Conservation (phyloP, 2,329 filamentous ascomycete species). For the Atkinsonella hypoxylon region DNA sequence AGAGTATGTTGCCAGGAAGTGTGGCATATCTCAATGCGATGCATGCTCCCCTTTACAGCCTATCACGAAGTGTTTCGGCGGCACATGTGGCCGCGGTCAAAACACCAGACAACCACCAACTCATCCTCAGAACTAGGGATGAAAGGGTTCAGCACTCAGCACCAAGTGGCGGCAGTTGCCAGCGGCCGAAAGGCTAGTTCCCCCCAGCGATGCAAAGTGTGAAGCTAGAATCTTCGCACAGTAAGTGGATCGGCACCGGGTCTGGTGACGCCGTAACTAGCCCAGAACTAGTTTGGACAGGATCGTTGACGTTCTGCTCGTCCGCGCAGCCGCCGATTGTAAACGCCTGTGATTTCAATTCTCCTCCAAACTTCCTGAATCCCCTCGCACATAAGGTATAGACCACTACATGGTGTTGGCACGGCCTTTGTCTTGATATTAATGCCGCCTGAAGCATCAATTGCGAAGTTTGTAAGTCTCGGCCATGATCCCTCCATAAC, state of each 20-base stretch:
- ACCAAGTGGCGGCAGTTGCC: background rate
- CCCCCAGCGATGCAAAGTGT: background rate
- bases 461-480: conserved; percentile 6
- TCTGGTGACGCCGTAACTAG: conserved; percentile 8
- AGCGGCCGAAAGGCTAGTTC: conserved; percentile 4
- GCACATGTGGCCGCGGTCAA: background rate
- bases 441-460: conserved; percentile 2
- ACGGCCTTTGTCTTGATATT: background rate
- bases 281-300: background rate
- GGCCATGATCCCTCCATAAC: background rate
- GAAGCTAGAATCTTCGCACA: background rate
- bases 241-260: conserved; percentile 7
- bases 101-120: background rate
- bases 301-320: conserved; percentile 3
- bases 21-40: background rate
- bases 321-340: conserved; percentile 4
- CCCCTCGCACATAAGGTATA: background rate
- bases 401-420: conserved; percentile 3
- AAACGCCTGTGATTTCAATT: background rate
- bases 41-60: background rate
- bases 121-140: background rate
- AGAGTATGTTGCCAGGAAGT: too few species aligned
- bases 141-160: background rate
- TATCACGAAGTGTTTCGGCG: background rate
- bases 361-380: background rate